phyloP scores from a whole-genome alignment of 208 protist species.

The Leishmania tarentolae region DNA sequence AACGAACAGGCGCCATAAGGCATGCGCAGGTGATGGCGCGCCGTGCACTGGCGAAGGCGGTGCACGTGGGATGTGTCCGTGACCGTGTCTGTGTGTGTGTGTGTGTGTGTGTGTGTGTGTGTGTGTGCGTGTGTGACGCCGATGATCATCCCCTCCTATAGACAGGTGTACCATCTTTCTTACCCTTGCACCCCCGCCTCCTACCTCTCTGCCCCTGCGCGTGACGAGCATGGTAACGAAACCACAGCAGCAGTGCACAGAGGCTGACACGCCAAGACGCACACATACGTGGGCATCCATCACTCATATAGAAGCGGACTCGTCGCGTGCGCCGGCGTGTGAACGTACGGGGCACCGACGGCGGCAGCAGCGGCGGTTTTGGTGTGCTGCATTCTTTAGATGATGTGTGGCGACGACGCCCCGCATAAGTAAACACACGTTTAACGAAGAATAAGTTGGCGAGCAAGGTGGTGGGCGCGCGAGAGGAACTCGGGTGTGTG shows the following conservation, averaged over 20 bases:
- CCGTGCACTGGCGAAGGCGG: too few species aligned
- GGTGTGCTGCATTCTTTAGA: not conserved
- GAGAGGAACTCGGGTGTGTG: not conserved
- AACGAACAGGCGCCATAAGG: too few species aligned
- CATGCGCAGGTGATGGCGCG: too few species aligned
- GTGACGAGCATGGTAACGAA: not conserved
- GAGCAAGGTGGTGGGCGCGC: not conserved
- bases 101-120: slow-evolving; percentile 8
- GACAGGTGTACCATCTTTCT: not conserved
- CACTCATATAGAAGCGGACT: not conserved
- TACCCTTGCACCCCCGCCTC: not conserved
- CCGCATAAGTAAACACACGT: too few species aligned
- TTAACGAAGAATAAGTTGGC: too few species aligned
- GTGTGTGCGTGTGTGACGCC: not conserved
- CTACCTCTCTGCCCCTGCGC: not conserved
- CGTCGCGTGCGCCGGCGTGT: not conserved
- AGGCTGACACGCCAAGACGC: not conserved
- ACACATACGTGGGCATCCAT: not conserved
- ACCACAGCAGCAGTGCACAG: not conserved
- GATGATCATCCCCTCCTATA: not conserved
- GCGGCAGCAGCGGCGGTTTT: not conserved
- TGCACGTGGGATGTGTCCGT: slow-evolving; percentile 7
- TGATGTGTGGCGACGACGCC: too few species aligned
- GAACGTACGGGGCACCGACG: not conserved
- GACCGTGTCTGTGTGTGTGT: not conserved